phyloP scores from a whole-genome alignment of 176 grass and related monocot genomes.

The Panicum miliaceum region DNA sequence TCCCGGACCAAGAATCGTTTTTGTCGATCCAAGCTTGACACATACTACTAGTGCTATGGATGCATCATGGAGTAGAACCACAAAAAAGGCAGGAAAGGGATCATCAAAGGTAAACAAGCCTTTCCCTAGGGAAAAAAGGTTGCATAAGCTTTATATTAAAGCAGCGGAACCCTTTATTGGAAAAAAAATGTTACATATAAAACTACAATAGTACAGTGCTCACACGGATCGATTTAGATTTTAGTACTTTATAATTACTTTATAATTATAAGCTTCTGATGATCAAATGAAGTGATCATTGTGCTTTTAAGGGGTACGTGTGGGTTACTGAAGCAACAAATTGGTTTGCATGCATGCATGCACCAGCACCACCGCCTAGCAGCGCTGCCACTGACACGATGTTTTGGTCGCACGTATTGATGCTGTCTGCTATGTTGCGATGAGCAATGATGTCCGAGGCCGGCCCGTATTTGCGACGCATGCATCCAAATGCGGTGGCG shows the following conservation, averaged over 20 bases:
- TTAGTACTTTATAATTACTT: not conserved
- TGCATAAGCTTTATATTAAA: no score
- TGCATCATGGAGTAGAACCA: not conserved
- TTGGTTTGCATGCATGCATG: conserved; percentile 15
- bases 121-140: not conserved
- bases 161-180: no score
- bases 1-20: not conserved
- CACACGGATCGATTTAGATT: not conserved
- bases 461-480: not conserved
- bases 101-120: not conserved
- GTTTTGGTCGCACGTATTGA: not conserved
- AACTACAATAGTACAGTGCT: no score
- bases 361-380: not conserved
- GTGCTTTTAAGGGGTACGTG: not conserved
- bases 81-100: not conserved
- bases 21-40: not conserved
- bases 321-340: not conserved
- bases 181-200: no score
- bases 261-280: not conserved
- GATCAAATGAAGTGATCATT: not conserved
- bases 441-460: not conserved
- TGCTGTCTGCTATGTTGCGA: not conserved
- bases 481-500: conserved; percentile 3
- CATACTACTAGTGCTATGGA: no score
- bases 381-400: not conserved